Evolutionary conservation across 177 flowering plant species (phyloP).

Genomic region (Vitis hybrid): DNA sequence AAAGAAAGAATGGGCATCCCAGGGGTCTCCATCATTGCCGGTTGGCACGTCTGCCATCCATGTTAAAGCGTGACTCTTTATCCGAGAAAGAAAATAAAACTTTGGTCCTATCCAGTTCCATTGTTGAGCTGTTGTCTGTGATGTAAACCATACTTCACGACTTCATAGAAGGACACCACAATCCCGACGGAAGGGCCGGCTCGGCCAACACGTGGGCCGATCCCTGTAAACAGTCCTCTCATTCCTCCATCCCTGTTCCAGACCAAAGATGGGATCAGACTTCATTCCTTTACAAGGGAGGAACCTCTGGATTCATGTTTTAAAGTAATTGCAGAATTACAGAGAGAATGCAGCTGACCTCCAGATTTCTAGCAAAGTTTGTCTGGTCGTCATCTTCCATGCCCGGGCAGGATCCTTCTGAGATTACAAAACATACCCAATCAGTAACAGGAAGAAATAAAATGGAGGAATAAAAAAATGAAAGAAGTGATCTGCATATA

Average conservation of each 20-base stretch:
- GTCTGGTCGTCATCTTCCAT: constrained; percentile 73
- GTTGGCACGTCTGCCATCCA: too few species aligned
- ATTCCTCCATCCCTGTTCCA: constrained; percentile 62
- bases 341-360: constrained; percentile 41
- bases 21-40: too few species aligned
- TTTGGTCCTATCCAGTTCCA: background rate
- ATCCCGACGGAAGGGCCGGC: constrained; percentile 81
- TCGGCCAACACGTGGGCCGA: constrained; percentile 67
- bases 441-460: background rate
- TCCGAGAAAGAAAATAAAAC: too few species aligned
- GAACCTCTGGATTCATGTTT: too few species aligned
- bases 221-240: constrained; percentile 59
- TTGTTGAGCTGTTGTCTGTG: constrained; percentile 16
- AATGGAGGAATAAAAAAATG: background rate
- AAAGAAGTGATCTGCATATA: background rate
- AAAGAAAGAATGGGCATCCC: too few species aligned
- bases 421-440: constrained; percentile 11
- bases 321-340: background rate
- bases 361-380: constrained; percentile 79
- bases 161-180: constrained; percentile 70
- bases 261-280: background rate
- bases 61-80: too few species aligned
- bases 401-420: constrained; percentile 82
- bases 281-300: too few species aligned
- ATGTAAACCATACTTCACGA: constrained; percentile 52